Evolutionary conservation across 2,329 filamentous ascomycete species (phyloP).

Genomic region (Pseudodiploospora longispora): DNA sequence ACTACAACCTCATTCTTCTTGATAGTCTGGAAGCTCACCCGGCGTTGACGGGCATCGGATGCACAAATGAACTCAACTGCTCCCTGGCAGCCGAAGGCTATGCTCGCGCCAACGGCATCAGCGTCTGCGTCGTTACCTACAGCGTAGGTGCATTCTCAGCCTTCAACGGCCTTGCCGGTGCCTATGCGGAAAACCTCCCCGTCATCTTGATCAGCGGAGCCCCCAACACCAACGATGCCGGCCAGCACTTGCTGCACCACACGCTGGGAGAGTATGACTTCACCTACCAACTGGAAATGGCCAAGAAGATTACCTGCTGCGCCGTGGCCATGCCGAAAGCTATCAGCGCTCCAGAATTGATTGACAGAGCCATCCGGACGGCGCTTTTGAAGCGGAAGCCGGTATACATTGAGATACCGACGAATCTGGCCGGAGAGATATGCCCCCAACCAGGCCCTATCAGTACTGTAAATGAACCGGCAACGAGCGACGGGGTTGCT

Average conservation of each 20-base stretch:
- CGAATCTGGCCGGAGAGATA: slow-evolving; percentile 1
- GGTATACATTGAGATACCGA: slow-evolving; percentile 2
- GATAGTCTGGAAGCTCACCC: slow-evolving; percentile 1
- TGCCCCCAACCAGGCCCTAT: slow-evolving; percentile 1
- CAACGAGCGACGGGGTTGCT: not conserved
- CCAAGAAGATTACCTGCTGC: slow-evolving; percentile 22
- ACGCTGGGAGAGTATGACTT: slow-evolving; percentile 18
- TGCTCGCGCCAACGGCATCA: slow-evolving; percentile 5
- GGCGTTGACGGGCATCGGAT: slow-evolving; percentile 1
- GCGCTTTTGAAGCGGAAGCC: slow-evolving; percentile 5
- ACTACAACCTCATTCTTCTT: slow-evolving; percentile 2
- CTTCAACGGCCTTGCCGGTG: slow-evolving; percentile 8
- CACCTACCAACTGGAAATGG: slow-evolving; percentile 23
- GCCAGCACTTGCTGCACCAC: slow-evolving; percentile 18
- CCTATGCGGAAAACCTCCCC: slow-evolving; percentile 8
- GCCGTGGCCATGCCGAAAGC: slow-evolving; percentile 18
- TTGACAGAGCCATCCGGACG: slow-evolving; percentile 7
- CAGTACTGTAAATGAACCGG: not conserved
- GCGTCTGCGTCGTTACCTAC: slow-evolving; percentile 9
- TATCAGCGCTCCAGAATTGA: slow-evolving; percentile 15
- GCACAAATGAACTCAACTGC: slow-evolving; percentile 7
- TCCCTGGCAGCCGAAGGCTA: slow-evolving; percentile 7
- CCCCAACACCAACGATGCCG: slow-evolving; percentile 5
- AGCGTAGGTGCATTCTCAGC: slow-evolving; percentile 11
- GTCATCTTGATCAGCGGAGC: slow-evolving; percentile 9